Evolutionary conservation across 2,329 filamentous ascomycete species (phyloP), one percentile per base, ranked within the genome.

Genomic region (Aspergillus sp.): DNA sequence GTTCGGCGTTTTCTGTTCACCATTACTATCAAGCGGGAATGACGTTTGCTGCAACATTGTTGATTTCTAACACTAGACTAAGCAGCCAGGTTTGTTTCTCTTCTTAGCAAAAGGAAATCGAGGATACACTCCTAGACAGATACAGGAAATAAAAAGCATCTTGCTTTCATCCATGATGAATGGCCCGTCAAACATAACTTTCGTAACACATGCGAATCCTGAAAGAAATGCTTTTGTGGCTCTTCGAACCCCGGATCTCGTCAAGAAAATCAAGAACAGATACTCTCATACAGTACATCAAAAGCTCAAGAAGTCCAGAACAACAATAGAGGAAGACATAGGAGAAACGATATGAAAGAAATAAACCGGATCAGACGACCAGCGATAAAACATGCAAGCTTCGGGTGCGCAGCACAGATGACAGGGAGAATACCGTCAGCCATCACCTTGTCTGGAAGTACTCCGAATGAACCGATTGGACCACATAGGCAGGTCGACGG

Each of bases 101-200:
- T 28, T 28, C 25, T 28, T 41, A 41, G 34, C 34, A 49, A 43
- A 34, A 49, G 34, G 53, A 67, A 65, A 67, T 49, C 50, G 56
- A 63, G 65, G 61, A 71, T 69, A 60, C 65, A 65, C 57, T 51
- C 30, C 58, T 64, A 70, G 67, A 66, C 66, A 72, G 54, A 74
- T 73, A 69, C 63, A 64, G 56, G 60, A 62, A 57, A 53, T 65
- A 63, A 63, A 41, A 61, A 57, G 57, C 55, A 64, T 59, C 57
- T 59, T 54, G 41, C 50, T 57, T 46, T 47, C n/a, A 56, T 34
- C 51, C 51, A 48, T 45, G 50, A 46, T 59, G 49, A 41, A 54
- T 57, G 38, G 23, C 48, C 45, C 31, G 28, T 55, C 46, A 54
- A 59, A 57, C 43, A 58, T 47, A 57, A 57, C 31, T 31, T 47